Percentiles rank a stretch among this genome's conserved stretches.
These are phyloP conservation scores for Lactarius pseudohatsudake DNA, from an alignment of 768 basidiomycete species.

Conservation along the genomic window DNA sequence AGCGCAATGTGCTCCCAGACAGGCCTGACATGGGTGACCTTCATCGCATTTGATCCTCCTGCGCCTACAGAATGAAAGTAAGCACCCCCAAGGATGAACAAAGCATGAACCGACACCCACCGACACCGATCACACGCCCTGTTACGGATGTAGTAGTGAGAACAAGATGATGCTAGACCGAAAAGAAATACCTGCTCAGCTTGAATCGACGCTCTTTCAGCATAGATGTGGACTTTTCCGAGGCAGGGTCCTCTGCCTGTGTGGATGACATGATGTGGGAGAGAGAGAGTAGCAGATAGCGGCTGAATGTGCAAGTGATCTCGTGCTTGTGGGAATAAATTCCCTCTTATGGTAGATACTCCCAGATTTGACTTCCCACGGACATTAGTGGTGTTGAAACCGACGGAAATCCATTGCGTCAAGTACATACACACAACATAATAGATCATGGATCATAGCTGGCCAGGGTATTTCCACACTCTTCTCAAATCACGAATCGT, in stretches of 20 bases:
- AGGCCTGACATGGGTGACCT: constrained; percentile 86
- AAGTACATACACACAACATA: constrained; percentile 16
- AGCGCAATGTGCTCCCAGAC: constrained; percentile 75
- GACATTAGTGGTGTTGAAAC: background rate
- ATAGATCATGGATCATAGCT: constrained; percentile 2
- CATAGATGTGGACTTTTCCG: constrained; percentile 31
- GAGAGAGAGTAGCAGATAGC: background rate
- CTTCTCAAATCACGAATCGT: constrained; percentile 22
- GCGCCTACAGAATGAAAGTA: constrained; percentile 47
- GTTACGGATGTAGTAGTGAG: constrained; percentile 17
- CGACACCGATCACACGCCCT: constrained; percentile 91
- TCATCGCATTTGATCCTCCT: constrained; percentile 87
- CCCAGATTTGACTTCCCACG: background rate
- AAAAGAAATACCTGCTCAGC: constrained; percentile 66
- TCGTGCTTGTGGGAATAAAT: background rate
- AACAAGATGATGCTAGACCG: constrained; percentile 11
- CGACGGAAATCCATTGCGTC: constrained; percentile 9
- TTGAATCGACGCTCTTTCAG: constrained; percentile 85
- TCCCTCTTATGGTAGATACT: background rate
- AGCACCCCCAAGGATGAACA: background rate
- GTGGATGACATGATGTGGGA: constrained; percentile 14
- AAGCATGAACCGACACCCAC: constrained; percentile 45
- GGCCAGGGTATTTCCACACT: background rate
- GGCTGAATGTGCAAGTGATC: background rate
- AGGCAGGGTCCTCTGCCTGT: constrained; percentile 11